phyloP scores from a whole-genome alignment of 2,329 filamentous ascomycete species.

The Thielaviopsis populi region DNA sequence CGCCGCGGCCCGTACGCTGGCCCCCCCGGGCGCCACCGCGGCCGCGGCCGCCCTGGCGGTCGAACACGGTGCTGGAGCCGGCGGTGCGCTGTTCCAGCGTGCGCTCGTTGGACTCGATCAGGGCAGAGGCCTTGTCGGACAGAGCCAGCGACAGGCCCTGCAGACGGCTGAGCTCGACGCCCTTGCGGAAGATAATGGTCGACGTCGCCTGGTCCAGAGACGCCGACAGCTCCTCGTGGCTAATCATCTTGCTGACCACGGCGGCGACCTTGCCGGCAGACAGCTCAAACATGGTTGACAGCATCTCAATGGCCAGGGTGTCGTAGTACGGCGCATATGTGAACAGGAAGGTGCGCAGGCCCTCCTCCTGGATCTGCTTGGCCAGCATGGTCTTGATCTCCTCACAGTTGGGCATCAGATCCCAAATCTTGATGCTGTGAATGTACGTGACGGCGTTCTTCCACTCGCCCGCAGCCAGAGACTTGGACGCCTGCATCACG shows the following conservation, averaged over 20 bases:
- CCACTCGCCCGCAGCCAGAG: constrained; percentile 92
- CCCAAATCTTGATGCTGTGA: constrained; percentile 99
- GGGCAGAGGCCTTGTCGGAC: constrained; percentile 85
- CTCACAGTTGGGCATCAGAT: constrained; percentile 81
- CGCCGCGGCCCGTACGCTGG: constrained; percentile 33
- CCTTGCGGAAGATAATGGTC: constrained; percentile 98
- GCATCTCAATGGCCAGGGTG: constrained; percentile 71
- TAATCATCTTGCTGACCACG: constrained; percentile 98
- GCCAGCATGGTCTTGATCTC: constrained; percentile 96
- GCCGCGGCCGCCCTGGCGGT: constrained; percentile 71
- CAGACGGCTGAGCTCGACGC: constrained; percentile 88
- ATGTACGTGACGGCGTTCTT: constrained; percentile 91
- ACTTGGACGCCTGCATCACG: constrained; percentile 98
- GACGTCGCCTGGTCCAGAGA: constrained; percentile 95
- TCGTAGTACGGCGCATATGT: constrained; percentile 99
- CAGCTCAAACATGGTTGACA: constrained; percentile 92
- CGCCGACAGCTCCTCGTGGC: constrained; percentile 91
- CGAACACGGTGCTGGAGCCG: constrained; percentile 88
- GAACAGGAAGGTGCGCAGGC: constrained; percentile 94
- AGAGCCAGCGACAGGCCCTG: constrained; percentile 90
- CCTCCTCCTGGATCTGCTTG: constrained; percentile 97
- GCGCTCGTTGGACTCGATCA: constrained; percentile 95
- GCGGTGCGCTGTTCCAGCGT: constrained; percentile 94
- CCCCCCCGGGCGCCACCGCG: constrained; percentile 56
- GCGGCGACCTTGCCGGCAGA: constrained; percentile 81